Conservation (phyloP, 306 rosid species). For the Corylus avellana region DNA sequence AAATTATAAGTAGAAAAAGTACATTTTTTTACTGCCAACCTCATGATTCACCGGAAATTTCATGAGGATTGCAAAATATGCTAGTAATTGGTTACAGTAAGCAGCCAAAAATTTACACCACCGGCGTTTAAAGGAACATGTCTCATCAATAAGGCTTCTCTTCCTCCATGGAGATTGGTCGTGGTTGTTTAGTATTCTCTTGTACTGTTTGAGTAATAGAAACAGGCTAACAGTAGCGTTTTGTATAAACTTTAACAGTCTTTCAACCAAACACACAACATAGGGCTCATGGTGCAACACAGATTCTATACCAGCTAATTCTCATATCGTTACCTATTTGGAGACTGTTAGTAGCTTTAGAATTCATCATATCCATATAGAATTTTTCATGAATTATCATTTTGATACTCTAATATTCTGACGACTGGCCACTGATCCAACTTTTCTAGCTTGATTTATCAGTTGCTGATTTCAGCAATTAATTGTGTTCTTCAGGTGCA, state of each 20-base stretch:
- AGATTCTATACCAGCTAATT: no score
- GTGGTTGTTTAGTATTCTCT: not conserved
- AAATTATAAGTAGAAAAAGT: not conserved
- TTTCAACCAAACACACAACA: not conserved
- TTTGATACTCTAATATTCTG: no score
- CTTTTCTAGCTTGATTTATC: no score
- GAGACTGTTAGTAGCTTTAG: not conserved
- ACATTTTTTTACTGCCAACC: not conserved
- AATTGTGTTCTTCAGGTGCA: conserved; percentile 6
- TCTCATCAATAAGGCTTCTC: not conserved
- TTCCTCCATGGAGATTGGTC: not conserved
- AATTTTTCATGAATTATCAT: no score
- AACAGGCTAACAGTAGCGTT: not conserved
- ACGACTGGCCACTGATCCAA: no score
- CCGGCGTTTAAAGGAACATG: no score
- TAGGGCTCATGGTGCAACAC: not conserved
- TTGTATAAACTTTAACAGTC: not conserved
- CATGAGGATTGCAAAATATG: no score
- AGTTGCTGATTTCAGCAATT: not conserved
- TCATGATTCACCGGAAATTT: not conserved
- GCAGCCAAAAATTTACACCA: no score
- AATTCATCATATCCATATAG: not conserved
- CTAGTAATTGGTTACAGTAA: no score
- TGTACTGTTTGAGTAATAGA: not conserved
- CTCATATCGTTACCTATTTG: not conserved